Evolutionary conservation across 306 rosid genomes (phyloP).

Genomic region (apple (Malus domestica)): ASM211411v1 NC_041793.1:25096501-25097000

Average conservation of each 20-base stretch:
- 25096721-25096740: not conserved
- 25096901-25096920: not conserved
- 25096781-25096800: not conserved
- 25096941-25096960: not conserved
- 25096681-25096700: not conserved
- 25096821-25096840: not conserved
- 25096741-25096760: conserved; percentile 5
- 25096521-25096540: not conserved
- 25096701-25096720: not conserved
- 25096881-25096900: not conserved
- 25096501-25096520: not conserved
- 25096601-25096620: conserved; percentile 1
- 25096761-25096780: not conserved
- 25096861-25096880: not conserved
- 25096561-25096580: not conserved
- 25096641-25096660: not conserved
- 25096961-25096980: no score
- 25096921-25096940: no score
- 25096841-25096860: not conserved
- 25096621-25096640: conserved; percentile 32
- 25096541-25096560: not conserved
- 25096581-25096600: not conserved
- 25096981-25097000: no score
- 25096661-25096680: not conserved
- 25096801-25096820: not conserved